Evolutionary conservation across 116 monocot genomes (phyloP).

Genomic region (Trichopus zeylanicus): DNA sequence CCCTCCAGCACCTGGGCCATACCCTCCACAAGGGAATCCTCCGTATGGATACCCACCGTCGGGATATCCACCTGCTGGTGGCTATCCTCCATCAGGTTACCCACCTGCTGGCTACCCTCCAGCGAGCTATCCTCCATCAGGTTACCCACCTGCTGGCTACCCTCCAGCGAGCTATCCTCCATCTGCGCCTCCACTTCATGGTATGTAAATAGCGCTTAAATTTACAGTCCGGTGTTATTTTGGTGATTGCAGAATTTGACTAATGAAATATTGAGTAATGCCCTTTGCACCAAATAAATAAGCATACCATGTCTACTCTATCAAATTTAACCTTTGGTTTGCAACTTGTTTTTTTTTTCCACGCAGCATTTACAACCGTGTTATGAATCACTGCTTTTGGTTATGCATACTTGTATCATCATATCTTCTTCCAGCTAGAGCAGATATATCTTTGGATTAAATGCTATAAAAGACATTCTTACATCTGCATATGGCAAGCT

Average conservation of each 20-base stretch:
- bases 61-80: slow-evolving; percentile 9
- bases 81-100: slow-evolving; percentile 19
- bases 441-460: no score
- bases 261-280: not conserved
- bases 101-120: slow-evolving; percentile 20
- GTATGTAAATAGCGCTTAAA: not conserved
- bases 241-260: not conserved
- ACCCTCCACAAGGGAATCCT: slow-evolving; percentile 47
- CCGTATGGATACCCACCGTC: slow-evolving; percentile 51
- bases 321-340: no score
- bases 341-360: no score
- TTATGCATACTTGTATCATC: no score
- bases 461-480: no score
- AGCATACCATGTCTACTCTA: no score
- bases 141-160: slow-evolving; percentile 15
- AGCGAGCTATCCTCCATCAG: slow-evolving; percentile 13
- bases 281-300: no score
- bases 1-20: slow-evolving; percentile 33
- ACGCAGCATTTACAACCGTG: no score
- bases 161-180: slow-evolving; percentile 11
- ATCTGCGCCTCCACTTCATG: slow-evolving; percentile 19
- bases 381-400: no score
- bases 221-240: not conserved
- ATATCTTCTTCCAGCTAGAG: no score
- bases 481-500: no score